Conservation (phyloP, 257 asterid species). For the Mitragyna speciosa region DNA sequence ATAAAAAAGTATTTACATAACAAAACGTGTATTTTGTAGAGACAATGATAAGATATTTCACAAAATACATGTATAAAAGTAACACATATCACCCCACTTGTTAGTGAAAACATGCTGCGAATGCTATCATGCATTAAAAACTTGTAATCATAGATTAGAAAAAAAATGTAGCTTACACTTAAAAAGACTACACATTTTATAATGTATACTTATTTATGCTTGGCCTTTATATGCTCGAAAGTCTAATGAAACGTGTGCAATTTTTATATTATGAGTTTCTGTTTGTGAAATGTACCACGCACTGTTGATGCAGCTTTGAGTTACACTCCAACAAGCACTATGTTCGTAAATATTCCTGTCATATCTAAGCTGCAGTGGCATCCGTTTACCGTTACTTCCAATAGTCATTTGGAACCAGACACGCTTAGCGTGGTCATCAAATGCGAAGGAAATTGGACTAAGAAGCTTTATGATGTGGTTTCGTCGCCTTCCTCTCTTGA, state of each 20-base stretch:
- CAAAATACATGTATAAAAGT: no score
- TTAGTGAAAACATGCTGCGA: no score
- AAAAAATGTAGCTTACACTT: background rate
- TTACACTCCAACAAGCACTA: constrained; percentile 72
- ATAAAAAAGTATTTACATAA: no score
- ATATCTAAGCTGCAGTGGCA: constrained; percentile 97
- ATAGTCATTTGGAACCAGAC: constrained; percentile 61
- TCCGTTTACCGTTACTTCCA: constrained; percentile 87
- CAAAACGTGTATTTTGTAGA: no score
- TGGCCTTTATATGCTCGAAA: no score
- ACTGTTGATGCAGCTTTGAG: constrained; percentile 45
- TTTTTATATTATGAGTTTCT: background rate
- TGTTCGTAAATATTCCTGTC: constrained; percentile 71
- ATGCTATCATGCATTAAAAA: no score
- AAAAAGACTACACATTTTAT: background rate
- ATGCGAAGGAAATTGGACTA: constrained; percentile 87
- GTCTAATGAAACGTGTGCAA: no score
- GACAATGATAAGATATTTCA: no score
- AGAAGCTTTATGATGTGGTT: constrained; percentile 60
- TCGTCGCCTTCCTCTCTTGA: constrained; percentile 52
- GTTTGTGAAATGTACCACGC: background rate
- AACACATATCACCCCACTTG: no score
- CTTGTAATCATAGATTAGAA: no score
- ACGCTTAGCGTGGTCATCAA: constrained; percentile 71
- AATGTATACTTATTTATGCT: background rate